Percentiles rank a stretch among this genome's conserved stretches.
Conservation (phyloP, 495 filamentous ascomycete genomes). For the Lophium mytilinum region DNA sequence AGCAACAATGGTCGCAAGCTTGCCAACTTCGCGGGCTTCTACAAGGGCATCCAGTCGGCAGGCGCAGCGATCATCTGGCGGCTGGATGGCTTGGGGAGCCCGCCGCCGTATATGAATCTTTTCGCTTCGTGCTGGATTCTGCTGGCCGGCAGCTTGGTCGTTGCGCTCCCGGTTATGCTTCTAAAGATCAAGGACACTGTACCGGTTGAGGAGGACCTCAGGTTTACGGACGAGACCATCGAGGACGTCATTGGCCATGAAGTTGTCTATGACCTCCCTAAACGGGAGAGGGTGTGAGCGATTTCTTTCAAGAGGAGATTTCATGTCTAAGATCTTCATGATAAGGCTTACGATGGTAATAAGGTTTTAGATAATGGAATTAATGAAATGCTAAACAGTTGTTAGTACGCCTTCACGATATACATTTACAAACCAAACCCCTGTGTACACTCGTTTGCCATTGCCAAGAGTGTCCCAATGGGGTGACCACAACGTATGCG, state of each 20-base stretch:
- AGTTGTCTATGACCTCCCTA: neutral
- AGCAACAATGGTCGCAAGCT: slow-evolving; percentile 83
- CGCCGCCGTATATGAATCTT: slow-evolving; percentile 46
- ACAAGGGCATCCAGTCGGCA: slow-evolving; percentile 87
- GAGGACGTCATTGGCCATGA: slow-evolving; percentile 36
- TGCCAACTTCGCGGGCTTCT: slow-evolving; percentile 87
- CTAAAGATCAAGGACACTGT: slow-evolving; percentile 66
- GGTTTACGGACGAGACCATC: slow-evolving; percentile 68
- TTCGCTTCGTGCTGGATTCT: slow-evolving; percentile 60
- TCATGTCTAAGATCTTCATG: too few species aligned
- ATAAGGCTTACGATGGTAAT: too few species aligned
- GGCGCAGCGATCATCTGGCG: slow-evolving; percentile 79
- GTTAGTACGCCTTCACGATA: too few species aligned
- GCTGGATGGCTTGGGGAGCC: slow-evolving; percentile 46
- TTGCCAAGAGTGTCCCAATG: too few species aligned
- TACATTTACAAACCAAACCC: too few species aligned
- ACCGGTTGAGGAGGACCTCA: slow-evolving; percentile 66
- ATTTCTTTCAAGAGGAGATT: too few species aligned
- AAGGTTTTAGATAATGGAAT: too few species aligned
- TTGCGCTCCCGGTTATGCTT: slow-evolving; percentile 69
- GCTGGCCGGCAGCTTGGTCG: slow-evolving; percentile 57
- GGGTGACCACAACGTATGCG: too few species aligned
- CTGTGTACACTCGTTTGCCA: too few species aligned
- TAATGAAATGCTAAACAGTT: too few species aligned
- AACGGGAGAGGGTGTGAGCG: too few species aligned